Evolutionary conservation across 140 eudicot genomes (phyloP), one percentile per base, ranked within the genome.

Genomic region (Flaveria floridana): DNA sequence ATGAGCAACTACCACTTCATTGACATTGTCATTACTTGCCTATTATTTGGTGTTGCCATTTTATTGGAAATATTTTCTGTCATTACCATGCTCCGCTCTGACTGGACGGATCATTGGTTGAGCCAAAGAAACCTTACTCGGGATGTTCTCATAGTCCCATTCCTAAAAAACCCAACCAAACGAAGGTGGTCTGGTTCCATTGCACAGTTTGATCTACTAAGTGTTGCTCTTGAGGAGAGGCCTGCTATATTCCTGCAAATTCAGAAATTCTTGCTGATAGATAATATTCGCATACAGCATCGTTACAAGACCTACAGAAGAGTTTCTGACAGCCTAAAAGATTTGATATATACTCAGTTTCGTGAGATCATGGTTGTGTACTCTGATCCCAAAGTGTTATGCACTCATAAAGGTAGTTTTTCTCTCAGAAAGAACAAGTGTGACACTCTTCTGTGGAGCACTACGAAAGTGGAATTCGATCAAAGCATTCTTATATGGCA

Each of bases 401-500:
- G 83, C 20, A 73, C 68, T 42, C 83, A 79, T 20, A 79, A 59
- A 19, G 75, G 79, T n/a, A 64, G 70, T 73, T 79, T 72, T 65
- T 72, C 79, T 25, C 74, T 84, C 5, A n/a, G n/a, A 80, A n/a
- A 74, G 7, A 23, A 72, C 4, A 62, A 62, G 7, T 68, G 68
- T 26, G 41, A 41, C n/a, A 19, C 58, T 57, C 53, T 75, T 51
- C 34, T 44, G 8, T 81, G 84, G 83, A 76, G 80, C 16, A 75
- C 67, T 47, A 65, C 2, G 8, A 34, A 79, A 6, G 52, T 73
- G 4, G 87, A 83, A 52, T 87, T 87, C 23, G 84, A 83, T 52
- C 76, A 80, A 30, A 80, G 80, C 73, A 41, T 75, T 48, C 84
- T 80, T 39, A 80, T 59, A 39, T 74, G 83, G 80, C 84, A 80